A percentile compares a stretch with the other conserved stretches of the same genome.
These are phyloP conservation scores for Rhodotorula sphaerocarpa DNA, from an alignment of 768 basidiomycete species.

Conservation along the genomic window DNA sequence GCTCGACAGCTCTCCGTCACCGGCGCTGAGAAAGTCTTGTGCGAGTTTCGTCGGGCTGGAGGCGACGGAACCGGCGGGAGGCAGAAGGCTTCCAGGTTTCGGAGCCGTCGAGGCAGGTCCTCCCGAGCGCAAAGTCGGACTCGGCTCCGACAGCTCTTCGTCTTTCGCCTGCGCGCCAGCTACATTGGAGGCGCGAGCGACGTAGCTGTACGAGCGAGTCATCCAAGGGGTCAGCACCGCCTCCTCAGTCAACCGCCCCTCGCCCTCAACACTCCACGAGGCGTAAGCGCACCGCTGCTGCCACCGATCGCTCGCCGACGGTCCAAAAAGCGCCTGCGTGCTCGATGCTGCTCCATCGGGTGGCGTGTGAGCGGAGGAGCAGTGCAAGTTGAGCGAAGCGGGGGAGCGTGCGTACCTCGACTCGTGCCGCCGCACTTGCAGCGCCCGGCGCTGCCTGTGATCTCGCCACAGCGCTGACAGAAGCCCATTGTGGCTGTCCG, in stretches of 20 bases:
- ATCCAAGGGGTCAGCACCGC: constrained; percentile 11
- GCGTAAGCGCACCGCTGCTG: constrained; percentile 9
- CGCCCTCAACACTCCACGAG: neutral
- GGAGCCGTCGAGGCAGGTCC: neutral
- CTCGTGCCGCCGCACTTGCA: constrained; percentile 25
- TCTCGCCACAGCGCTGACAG: constrained; percentile 29
- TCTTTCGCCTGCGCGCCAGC: too few species aligned
- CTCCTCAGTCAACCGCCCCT: neutral
- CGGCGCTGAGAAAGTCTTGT: neutral
- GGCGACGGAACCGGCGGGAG: neutral
- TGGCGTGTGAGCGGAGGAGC: neutral
- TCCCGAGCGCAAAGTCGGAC: too few species aligned
- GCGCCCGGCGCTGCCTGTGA: neutral
- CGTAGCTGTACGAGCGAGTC: constrained; percentile 1
- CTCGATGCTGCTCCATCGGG: constrained; percentile 3
- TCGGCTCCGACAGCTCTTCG: too few species aligned
- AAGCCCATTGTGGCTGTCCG: constrained; percentile 23
- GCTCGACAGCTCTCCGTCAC: constrained; percentile 10
- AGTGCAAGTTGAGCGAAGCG: neutral
- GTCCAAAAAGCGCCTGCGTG: constrained; percentile 5
- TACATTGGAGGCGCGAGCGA: too few species aligned
- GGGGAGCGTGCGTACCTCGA: constrained; percentile 6
- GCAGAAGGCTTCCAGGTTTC: neutral
- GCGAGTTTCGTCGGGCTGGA: constrained; percentile 11
- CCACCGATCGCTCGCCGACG: constrained; percentile 8